Base-by-base conservation (phyloP, 192 early-diverging fungal genomes). In the Backusella sp. region DNA sequence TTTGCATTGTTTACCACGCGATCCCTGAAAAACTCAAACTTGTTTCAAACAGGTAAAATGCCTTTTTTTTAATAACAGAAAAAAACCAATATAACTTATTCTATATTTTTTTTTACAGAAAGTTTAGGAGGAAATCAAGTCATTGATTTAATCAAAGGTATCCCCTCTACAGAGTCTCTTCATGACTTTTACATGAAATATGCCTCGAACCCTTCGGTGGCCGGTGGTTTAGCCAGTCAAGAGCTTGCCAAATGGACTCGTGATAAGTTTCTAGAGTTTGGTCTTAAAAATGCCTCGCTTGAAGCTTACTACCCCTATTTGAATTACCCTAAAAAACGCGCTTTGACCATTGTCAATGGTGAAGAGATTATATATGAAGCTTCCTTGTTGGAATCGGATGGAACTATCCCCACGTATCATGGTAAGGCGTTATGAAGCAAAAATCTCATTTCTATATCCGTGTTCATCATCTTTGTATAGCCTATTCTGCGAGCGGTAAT, bases 371-470 rank as follows among this genome's bases (percentile, higher is more conserved):
- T 68, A 19, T 91, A 84, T 68, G 84, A 89, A 35, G 91, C 89
- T 6, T 73, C 78, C 28, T 80, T 92, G 32, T 52, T 62, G n/a
- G 91, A 92, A 67, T 84, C 86, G 17, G 80, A 88, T 6, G 84
- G 90, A 42, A 85, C 75, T 37, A 78, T 90, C 6, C 90, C 89
- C 3, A 84, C 90, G 5, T 92, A 91, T 79, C 90, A 90, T 70
- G 90, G 77, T 79, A 68, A 34, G n/a, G 12, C 15, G 12, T 44
- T 44, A 15, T 44, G 4, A 32, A 71, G 19, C 32, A 41, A 71
- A 41, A 71, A 15, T n/a, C 6, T 49, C 6, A 49, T n/a, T 44
- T 44, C 42, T 44, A 44, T n/a, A 44, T 17, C 12, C 15, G 15
- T 44, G 3, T 4, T 44, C 0, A 44, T 44, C 15, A 44, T 44